A percentile compares a stretch with the other conserved stretches of the same genome.
Conservation (phyloP, 202 grass and related monocot species). For the Zizania palustris region DNA sequence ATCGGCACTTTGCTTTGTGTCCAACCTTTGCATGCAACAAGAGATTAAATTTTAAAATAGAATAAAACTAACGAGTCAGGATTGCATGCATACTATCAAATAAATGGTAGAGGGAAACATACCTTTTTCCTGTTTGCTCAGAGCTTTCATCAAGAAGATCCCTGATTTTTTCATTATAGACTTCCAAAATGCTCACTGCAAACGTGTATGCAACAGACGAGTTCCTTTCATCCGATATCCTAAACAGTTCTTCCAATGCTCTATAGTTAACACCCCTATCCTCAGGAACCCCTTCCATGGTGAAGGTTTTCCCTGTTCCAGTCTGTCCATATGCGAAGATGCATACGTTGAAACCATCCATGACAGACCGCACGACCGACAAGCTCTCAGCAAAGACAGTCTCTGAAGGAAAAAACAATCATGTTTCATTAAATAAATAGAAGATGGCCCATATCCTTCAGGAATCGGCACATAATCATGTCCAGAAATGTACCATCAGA, state of each 20-base stretch:
- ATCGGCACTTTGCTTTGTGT: conserved; percentile 79
- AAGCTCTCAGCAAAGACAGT: conserved; percentile 73
- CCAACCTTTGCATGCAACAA: conserved; percentile 72
- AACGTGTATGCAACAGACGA: conserved; percentile 60
- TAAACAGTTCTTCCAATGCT: conserved; percentile 89
- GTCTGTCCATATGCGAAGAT: conserved; percentile 98
- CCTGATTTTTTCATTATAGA: conserved; percentile 91
- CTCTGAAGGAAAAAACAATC: conserved; percentile 54
- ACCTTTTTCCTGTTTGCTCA: conserved; percentile 72
- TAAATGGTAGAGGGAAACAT: conserved; percentile 5
- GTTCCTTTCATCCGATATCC: conserved; percentile 48
- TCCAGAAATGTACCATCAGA: not conserved
- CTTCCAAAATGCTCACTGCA: conserved; percentile 87
- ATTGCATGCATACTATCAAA: conserved; percentile 25
- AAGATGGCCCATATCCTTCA: conserved; percentile 19
- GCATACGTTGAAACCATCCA: conserved; percentile 96
- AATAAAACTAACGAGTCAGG: conserved; percentile 19
- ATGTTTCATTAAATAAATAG: conserved; percentile 13
- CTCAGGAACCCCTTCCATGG: conserved; percentile 88
- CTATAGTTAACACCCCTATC: conserved; percentile 95
- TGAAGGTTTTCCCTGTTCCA: conserved; percentile 92
- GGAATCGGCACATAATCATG: not conserved
- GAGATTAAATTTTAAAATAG: not conserved
- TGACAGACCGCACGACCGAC: conserved; percentile 74
- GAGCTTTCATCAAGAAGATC: conserved; percentile 75